Conservation (phyloP, 148 eudicot species). For the Rhododendron williamsianum region DNA sequence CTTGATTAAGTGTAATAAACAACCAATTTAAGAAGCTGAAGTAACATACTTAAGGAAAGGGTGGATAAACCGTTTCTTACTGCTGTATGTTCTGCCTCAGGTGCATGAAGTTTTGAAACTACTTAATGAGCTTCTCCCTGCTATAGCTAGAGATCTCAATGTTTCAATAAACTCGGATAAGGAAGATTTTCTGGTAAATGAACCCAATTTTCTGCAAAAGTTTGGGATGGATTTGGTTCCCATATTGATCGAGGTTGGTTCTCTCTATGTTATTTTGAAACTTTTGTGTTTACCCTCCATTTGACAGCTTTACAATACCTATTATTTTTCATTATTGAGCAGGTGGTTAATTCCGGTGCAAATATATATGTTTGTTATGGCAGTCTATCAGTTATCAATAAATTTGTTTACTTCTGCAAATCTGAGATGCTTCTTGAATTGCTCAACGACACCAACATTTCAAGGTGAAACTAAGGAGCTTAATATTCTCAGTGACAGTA, state of each 20-base stretch:
- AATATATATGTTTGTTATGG: conserved; percentile 65
- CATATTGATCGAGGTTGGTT: conserved; percentile 57
- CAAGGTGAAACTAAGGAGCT: conserved; percentile 49
- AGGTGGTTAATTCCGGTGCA: conserved; percentile 86
- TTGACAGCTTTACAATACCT: conserved; percentile 7
- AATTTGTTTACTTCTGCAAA: conserved; percentile 57
- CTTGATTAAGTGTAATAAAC: background rate
- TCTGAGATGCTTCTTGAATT: conserved; percentile 59
- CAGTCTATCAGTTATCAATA: conserved; percentile 73
- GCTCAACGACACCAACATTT: conserved; percentile 55
- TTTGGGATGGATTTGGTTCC: conserved; percentile 76
- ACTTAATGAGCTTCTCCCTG: conserved; percentile 77
- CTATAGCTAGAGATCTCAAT: conserved; percentile 34
- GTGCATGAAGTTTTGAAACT: conserved; percentile 70
- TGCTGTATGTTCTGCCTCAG: conserved; percentile 28
- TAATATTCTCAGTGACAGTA: conserved; percentile 2
- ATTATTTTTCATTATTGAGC: conserved; percentile 23
- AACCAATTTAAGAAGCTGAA: background rate
- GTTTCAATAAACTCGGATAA: conserved; percentile 34
- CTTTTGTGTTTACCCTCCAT: background rate
- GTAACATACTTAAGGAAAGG: background rate
- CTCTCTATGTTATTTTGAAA: background rate
- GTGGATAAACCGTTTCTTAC: background rate
- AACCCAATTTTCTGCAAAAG: conserved; percentile 54
- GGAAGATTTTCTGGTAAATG: conserved; percentile 48